These are phyloP conservation scores for Gynochthodes officinalis DNA, from an alignment of 257 asterid genomes.

Conservation along the genomic window DNA sequence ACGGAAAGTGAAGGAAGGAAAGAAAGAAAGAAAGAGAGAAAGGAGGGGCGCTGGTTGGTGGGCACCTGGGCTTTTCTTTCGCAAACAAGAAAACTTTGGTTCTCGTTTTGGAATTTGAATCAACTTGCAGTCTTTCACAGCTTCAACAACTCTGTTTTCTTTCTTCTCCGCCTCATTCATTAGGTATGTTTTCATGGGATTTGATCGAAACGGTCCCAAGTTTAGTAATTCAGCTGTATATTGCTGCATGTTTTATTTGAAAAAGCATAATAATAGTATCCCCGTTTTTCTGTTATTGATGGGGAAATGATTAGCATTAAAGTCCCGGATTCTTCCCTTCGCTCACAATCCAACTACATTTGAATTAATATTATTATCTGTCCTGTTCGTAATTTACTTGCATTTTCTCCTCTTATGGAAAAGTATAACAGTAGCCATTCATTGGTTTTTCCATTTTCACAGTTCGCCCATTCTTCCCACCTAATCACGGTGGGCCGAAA, in stretches of 20 bases:
- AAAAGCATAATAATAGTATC: background rate
- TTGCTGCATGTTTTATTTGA: background rate
- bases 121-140: background rate
- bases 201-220: background rate
- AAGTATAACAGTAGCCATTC: background rate
- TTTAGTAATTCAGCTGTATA: background rate
- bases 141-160: background rate
- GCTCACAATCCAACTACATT: background rate
- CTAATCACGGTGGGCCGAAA: background rate
- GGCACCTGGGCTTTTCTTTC: background rate
- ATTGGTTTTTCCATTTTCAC: too few relatives aligned
- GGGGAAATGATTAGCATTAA: background rate
- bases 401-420: background rate
- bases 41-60: background rate
- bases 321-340: slow-evolving; percentile 3
- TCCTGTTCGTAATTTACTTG: background rate
- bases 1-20: slow-evolving; percentile 17
- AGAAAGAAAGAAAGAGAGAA: background rate
- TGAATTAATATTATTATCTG: background rate
- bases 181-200: slow-evolving; percentile 1
- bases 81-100: background rate
- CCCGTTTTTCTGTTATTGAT: background rate
- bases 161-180: background rate
- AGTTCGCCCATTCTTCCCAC: background rate
- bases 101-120: background rate